phyloP scores from a whole-genome alignment of 208 protist species.

The Leptomonas seymouri region DNA sequence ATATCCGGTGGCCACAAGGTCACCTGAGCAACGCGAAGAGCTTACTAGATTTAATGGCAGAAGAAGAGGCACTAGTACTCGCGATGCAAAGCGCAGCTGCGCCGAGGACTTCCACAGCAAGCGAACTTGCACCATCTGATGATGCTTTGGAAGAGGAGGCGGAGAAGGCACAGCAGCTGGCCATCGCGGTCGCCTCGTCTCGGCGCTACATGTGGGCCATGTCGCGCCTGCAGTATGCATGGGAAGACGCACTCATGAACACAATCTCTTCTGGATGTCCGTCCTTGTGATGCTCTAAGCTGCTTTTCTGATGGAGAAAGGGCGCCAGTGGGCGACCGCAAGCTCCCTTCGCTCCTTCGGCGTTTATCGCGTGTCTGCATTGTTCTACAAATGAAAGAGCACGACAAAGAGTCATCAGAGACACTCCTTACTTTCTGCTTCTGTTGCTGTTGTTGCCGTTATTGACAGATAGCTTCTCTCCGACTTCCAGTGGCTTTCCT shows the following conservation, averaged over 20 bases:
- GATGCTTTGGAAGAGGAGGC: neutral
- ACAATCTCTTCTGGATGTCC: no score
- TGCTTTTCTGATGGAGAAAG: no score
- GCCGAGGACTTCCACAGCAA: neutral
- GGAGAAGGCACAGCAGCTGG: neutral
- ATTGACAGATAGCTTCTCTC: neutral
- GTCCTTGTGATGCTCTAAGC: no score
- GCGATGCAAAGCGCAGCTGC: neutral
- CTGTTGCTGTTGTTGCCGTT: neutral
- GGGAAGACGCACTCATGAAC: constrained; percentile 1
- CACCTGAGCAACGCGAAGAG: neutral
- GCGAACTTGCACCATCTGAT: no score
- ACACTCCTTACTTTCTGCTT: neutral
- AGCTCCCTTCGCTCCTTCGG: no score
- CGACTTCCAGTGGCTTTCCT: neutral
- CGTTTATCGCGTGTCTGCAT: no score
- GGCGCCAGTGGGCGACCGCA: no score
- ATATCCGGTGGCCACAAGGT: no score
- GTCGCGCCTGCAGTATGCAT: constrained; percentile 10
- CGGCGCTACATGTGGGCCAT: constrained; percentile 24
- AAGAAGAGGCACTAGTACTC: constrained; percentile 18
- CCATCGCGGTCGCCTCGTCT: constrained; percentile 12
- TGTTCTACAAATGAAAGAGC: no score
- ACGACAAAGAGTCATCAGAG: no score
- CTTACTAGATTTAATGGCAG: constrained; percentile 15